Conservation (phyloP, 2,329 filamentous ascomycete species). For the Fusarium dlaminii region DNA sequence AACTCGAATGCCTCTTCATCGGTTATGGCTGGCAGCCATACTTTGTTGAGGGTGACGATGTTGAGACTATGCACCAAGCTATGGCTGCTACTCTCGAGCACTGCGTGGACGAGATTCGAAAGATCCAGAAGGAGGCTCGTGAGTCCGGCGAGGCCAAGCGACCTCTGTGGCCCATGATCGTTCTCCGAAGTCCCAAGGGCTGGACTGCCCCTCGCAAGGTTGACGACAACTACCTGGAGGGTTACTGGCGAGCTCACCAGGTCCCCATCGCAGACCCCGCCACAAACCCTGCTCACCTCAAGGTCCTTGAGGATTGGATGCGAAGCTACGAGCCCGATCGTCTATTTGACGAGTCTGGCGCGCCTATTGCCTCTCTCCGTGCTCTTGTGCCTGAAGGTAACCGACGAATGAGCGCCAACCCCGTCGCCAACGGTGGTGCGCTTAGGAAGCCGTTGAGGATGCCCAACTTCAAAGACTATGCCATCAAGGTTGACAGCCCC, state of each 20-base stretch:
- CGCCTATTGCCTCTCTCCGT: constrained; percentile 69
- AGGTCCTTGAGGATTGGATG: constrained; percentile 80
- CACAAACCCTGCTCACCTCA: constrained; percentile 71
- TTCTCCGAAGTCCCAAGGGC: constrained; percentile 81
- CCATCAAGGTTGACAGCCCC: constrained; percentile 68
- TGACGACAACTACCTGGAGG: constrained; percentile 74
- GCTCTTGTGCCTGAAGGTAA: constrained; percentile 72
- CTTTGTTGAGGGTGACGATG: constrained; percentile 80
- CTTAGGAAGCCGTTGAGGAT: constrained; percentile 73
- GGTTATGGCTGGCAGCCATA: constrained; percentile 84
- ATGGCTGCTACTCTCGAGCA: constrained; percentile 81
- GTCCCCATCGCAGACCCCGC: constrained; percentile 78
- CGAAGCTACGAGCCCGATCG: constrained; percentile 78
- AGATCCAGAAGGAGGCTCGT: constrained; percentile 76
- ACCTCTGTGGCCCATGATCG: constrained; percentile 81
- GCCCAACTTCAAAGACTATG: constrained; percentile 76
- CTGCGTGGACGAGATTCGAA: constrained; percentile 74
- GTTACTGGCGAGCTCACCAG: constrained; percentile 84
- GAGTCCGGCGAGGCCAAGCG: constrained; percentile 75
- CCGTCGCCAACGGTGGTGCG: constrained; percentile 76
- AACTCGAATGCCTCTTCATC: constrained; percentile 73
- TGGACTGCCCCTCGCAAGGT: constrained; percentile 81
- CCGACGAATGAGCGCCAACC: constrained; percentile 80
- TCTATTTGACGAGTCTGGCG: constrained; percentile 72
- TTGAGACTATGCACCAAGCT: constrained; percentile 81